Evolutionary conservation across 371 early-diverging fungal genomes (phyloP), one percentile per base, ranked within the genome.

Genomic region (Apophysomyces ossiformis): DNA sequence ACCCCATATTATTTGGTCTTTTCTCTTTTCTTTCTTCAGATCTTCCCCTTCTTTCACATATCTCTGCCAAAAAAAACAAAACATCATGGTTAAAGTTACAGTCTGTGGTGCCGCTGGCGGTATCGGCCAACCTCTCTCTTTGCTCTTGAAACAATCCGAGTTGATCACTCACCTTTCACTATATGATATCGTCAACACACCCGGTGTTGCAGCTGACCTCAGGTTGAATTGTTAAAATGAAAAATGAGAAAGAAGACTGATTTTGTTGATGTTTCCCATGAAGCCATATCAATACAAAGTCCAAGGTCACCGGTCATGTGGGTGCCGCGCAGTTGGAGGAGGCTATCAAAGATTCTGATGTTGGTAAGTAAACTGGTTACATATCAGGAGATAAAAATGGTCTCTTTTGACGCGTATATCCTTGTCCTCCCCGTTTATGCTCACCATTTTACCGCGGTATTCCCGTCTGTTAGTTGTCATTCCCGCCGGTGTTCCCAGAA

Each of bases 401-500:
- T 60, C 44, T 36, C 38, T 15, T 36, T 60, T 12, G 56, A 41
- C 41, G 41, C 7, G 50, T 56, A 44, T 37, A 11, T 39, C 13
- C 60, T 38, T 16, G 15, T 36, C 54, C 57, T 35, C 15, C 21
- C 37, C 43, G 21, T 26, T 47, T 47, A 47, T 47, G 47, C 47
- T 47, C 47, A 47, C 47, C 47, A 47, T 47, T 47, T 47, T 47
- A 9, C 47, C 47, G 47, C 18, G 47, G 47, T 7, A 15, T 47
- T 47, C 47, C 47, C 47, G 47, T 18, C n/a, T 57, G n/a, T 7
- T 44, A 77, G 94, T 97, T 60, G 93, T 98, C 50, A 96, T 98
- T 78, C 98, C 99, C 63, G 96, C 96, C 47, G 96, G 96, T 71
- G 92, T 94, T 21, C 94, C 96, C 18, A 80, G 96, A 46, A 93